Percentiles rank a stretch among this genome's conserved stretches.
phyloP scores from a whole-genome alignment of 2,329 filamentous ascomycete genomes.

The Calonectria hawksworthii region DNA sequence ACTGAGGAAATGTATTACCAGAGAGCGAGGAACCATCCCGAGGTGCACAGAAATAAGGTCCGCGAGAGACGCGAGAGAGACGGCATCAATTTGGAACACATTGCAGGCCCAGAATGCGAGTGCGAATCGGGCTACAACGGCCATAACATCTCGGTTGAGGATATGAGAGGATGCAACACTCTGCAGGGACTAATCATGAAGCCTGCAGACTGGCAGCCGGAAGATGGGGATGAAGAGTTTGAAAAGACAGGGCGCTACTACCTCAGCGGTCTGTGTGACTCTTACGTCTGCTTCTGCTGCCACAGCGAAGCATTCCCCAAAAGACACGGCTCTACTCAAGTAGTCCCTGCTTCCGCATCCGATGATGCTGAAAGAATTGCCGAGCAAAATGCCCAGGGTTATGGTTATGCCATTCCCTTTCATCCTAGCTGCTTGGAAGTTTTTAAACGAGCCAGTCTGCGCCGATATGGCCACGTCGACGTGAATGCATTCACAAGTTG shows the following conservation, averaged over 20 bases:
- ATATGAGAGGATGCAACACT: conserved; percentile 43
- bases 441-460: conserved; percentile 41
- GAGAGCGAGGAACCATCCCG: background rate
- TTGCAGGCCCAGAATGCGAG: conserved; percentile 39
- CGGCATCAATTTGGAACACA: conserved; percentile 34
- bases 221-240: conserved; percentile 37
- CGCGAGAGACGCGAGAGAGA: conserved; percentile 3
- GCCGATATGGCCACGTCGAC: conserved; percentile 33
- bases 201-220: conserved; percentile 26
- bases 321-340: conserved; percentile 15
- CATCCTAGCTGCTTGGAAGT: conserved; percentile 48
- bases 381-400: background rate
- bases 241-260: conserved; percentile 29
- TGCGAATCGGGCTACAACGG: conserved; percentile 38
- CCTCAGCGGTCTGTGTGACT: conserved; percentile 38
- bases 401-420: conserved; percentile 40
- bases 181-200: conserved; percentile 45
- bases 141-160: conserved; percentile 38
- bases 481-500: conserved; percentile 11
- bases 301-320: background rate
- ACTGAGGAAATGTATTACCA: background rate
- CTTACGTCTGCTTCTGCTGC: conserved; percentile 22
- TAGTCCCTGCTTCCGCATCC: conserved; percentile 30
- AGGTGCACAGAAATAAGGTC: conserved; percentile 20
- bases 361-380: background rate